phyloP scores from a whole-genome alignment of 805 yeast genomes.

The Teunomyces cretensis region DNA sequence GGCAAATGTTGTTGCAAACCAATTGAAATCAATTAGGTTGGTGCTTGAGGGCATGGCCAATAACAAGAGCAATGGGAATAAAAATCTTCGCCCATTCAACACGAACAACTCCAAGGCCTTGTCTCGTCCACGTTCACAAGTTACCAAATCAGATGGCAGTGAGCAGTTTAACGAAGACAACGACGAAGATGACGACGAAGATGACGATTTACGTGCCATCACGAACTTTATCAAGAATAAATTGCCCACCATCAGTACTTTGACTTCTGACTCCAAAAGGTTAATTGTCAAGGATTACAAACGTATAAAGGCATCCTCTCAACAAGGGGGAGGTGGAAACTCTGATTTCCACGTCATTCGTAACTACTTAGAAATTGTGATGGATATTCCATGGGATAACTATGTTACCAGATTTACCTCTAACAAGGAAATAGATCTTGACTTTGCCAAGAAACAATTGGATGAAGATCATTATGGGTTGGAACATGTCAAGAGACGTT shows the following conservation, averaged over 20 bases:
- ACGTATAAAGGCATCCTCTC: constrained; percentile 48
- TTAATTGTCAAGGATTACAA: constrained; percentile 50
- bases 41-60: constrained; percentile 48
- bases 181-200: constrained; percentile 43
- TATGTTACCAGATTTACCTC: constrained; percentile 29
- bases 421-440: constrained; percentile 51
- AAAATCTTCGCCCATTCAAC: constrained; percentile 20
- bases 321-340: constrained; percentile 42
- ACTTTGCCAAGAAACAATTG: constrained; percentile 35
- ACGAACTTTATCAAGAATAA: constrained; percentile 36
- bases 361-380: constrained; percentile 61
- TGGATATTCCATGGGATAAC: constrained; percentile 63
- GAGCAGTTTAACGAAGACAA: constrained; percentile 8
- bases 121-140: constrained; percentile 22
- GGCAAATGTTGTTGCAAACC: constrained; percentile 55
- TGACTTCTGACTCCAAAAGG: constrained; percentile 40
- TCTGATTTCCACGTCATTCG: constrained; percentile 65
- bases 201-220: constrained; percentile 40
- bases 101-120: constrained; percentile 26
- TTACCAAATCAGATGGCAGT: constrained; percentile 4
- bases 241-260: constrained; percentile 33
- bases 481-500: constrained; percentile 63
- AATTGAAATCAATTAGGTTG: constrained; percentile 49
- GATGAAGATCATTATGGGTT: constrained; percentile 45
- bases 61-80: constrained; percentile 5